Base-by-base conservation (phyloP, 176 grass and related monocot genomes). In the Zizania latifolia region DNA sequence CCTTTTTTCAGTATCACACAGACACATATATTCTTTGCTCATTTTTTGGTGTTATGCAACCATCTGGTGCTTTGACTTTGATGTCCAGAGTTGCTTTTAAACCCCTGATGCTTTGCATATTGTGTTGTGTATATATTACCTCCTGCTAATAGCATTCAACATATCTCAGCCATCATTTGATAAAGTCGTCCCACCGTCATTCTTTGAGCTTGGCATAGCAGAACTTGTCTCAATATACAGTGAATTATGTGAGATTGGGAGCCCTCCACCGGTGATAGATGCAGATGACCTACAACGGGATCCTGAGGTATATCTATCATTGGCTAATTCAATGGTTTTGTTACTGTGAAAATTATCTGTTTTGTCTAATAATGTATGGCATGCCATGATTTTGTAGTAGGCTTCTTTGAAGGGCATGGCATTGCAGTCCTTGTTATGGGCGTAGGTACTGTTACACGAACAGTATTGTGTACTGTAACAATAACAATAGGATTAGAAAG, bases 141-240 rank as follows among this genome's bases (percentile, higher is more conserved):
- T 83, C 17, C 9, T 38, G 53, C 65, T 90, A 58, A 70, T 75
- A 34, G 37, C 33, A 48, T 81, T 39, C 61, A 17, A 83, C 62
- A 62, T 72, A 76, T n/a, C 14, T 34, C 89, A 98, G 91, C 89
- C 89, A 82, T 98, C 94, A 67, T 94, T 92, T 79, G 89, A 83
- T 54, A 98, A 90, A 85, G 91, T 94, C 57, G 83, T 89, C 70
- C 76, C 84, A 45, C 81, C 83, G 70, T 86, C 94, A 61, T 98
- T 98, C 90, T 55, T 91, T 75, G 94, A 98, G 84, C 86, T 98
- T 7, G 94, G 91, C 79, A 6, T 98, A 90, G 91, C 86, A 40
- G 81, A 85, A 61, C 90, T 98, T 80, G 91, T 86, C 39, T 82
- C 94, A 15, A 94, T 98, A 86, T 98, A 98, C 66, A 89, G 74